Evolutionary conservation across 768 basidiomycete genomes (phyloP), one percentile per base, ranked within the genome.

Genomic region (Phaeotremella skinneri): DNA sequence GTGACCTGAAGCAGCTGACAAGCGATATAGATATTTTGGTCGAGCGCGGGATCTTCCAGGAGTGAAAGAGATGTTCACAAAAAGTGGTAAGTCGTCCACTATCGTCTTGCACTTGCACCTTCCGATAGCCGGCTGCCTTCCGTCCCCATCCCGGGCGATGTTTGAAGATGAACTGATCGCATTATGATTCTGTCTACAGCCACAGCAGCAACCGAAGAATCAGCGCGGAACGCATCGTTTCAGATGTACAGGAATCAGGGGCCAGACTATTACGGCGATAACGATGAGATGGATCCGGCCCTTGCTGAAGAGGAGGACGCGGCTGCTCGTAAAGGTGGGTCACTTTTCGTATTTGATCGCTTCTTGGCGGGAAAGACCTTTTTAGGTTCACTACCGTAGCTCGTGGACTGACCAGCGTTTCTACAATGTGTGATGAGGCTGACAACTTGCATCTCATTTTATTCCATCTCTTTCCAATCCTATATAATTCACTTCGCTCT

Each of bases 1-100:
- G 43, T 14, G 13, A 21, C 7, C 21, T 45, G 43, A 45, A 14
- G 13, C 13, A 37, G 7, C 17, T 37, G 9, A n/a, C n/a, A n/a
- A 27, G n/a, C 30, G 16, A 27, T 34, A 17, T 6, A 94, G 92
- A 74, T 98, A 97, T 78, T 98, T 99, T 75, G 94, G 93, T 56
- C 87, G 93, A 27, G 91, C 94, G 2, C 94, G 91, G 75, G 94
- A 98, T 55, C 80, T 99, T 1, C 94, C 94, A 0, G 93, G 94
- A 37, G 91, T 97, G 11, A 86, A 87, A 58, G 94, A 98, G 76
- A 83, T 99, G n/a, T 98, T 97, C 72, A 81, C 87, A 73, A 85
- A 86, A 75, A 84, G 86, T 45, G 88, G 91, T 78, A 83, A 85
- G 67, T 70, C 5, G 45, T 16, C 26, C 21, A 21, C 31, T 3